Evolutionary conservation across 306 rosid genomes (phyloP).

Genomic region (Neltuma alba): DNA sequence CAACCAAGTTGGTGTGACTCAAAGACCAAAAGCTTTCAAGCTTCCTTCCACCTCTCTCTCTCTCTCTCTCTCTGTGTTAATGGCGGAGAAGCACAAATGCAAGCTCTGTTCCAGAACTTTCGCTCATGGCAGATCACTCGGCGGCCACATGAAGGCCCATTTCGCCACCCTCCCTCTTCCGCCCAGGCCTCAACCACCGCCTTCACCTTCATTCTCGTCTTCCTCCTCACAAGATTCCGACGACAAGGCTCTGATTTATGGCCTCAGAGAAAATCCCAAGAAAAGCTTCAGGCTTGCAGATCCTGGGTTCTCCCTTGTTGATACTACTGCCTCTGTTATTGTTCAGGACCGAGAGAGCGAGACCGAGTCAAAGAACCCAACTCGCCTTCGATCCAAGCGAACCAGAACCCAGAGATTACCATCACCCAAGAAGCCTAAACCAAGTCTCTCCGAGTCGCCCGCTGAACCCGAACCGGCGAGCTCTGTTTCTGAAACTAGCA

Average conservation of each 20-base stretch:
- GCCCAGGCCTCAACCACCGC: constrained; percentile 44
- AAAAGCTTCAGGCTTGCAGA: constrained; percentile 57
- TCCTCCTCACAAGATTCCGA: constrained; percentile 41
- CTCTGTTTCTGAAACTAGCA: constrained; percentile 69
- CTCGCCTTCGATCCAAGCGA: constrained; percentile 87
- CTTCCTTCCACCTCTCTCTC: background rate
- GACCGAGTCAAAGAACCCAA: constrained; percentile 77
- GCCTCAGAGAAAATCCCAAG: constrained; percentile 73
- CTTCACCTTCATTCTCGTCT: constrained; percentile 37
- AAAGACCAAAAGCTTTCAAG: constrained; percentile 26
- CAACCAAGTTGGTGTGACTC: constrained; percentile 32
- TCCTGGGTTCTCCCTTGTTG: constrained; percentile 62
- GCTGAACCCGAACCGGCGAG: constrained; percentile 50
- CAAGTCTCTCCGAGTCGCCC: background rate
- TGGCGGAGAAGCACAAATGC: constrained; percentile 91
- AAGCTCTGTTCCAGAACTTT: constrained; percentile 77
- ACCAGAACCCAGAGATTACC: constrained; percentile 25
- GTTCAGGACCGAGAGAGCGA: constrained; percentile 88
- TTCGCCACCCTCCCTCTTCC: constrained; percentile 68
- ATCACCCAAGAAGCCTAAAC: constrained; percentile 2
- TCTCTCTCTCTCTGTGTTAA: constrained; percentile 11
- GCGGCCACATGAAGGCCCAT: constrained; percentile 97
- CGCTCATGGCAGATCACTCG: constrained; percentile 80
- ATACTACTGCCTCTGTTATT: constrained; percentile 38
- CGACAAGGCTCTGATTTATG: constrained; percentile 49